Evolutionary conservation across 371 early-diverging fungal genomes (phyloP).

Genomic region (Mortierella sp.): DNA sequence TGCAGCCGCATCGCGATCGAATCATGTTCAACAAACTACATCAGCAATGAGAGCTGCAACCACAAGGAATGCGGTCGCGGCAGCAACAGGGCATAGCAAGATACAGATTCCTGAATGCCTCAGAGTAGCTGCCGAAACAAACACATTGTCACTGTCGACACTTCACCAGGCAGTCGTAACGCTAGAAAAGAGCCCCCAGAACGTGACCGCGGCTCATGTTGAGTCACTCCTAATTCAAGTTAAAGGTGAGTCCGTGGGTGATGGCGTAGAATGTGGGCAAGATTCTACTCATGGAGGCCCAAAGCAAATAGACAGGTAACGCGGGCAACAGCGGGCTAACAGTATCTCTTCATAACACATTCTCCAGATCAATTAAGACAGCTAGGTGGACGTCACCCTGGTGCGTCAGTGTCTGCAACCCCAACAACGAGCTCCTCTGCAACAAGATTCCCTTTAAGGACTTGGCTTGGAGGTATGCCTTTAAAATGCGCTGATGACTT

Average conservation of each 20-base stretch:
- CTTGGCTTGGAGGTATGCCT: constrained; percentile 19
- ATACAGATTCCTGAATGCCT: constrained; percentile 47
- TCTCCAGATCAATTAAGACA: constrained; percentile 20
- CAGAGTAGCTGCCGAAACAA: constrained; percentile 30
- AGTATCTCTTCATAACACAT: background rate
- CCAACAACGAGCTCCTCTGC: background rate
- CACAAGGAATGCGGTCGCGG: background rate
- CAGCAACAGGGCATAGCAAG: background rate
- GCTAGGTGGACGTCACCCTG: constrained; percentile 7
- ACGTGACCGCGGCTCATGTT: constrained; percentile 41
- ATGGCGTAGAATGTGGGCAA: background rate
- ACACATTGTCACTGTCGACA: constrained; percentile 33
- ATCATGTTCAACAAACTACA: constrained; percentile 28
- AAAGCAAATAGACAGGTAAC: background rate
- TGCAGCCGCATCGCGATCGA: constrained; percentile 25
- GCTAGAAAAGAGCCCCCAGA: constrained; percentile 30
- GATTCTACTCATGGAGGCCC: no score
- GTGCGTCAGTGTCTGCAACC: background rate
- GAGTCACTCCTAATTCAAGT: constrained; percentile 34
- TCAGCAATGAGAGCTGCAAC: constrained; percentile 20
- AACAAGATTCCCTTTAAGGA: background rate
- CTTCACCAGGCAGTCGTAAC: constrained; percentile 43
- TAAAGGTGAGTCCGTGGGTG: constrained; percentile 34
- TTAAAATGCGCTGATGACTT: background rate
- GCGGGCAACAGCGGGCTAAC: background rate